These are phyloP conservation scores for Simmondsia chinensis DNA, from an alignment of 148 eudicot genomes.

Conservation along the genomic window DNA sequence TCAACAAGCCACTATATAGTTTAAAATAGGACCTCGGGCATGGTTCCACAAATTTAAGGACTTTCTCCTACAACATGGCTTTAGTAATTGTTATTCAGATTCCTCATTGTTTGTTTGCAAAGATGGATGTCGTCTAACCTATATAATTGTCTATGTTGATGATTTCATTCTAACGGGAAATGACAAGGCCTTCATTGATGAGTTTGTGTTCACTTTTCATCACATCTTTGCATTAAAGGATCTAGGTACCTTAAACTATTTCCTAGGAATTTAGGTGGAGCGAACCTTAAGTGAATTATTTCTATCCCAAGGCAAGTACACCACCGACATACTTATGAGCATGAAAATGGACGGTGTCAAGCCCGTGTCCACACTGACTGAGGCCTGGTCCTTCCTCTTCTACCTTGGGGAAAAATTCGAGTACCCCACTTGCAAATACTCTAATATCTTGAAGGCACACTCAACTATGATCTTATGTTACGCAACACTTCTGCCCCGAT, in stretches of 20 bases:
- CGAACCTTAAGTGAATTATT: background rate
- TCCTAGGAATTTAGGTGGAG: background rate
- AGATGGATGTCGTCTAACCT: background rate
- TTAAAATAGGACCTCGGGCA: conserved; percentile 2
- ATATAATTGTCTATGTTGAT: background rate
- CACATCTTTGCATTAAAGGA: background rate
- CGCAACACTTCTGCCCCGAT: too few relatives aligned
- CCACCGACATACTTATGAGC: background rate
- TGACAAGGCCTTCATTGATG: background rate
- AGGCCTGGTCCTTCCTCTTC: too few relatives aligned
- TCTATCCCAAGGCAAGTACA: background rate
- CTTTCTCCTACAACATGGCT: background rate
- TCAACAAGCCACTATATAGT: background rate
- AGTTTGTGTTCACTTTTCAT: background rate
- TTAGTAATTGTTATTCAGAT: background rate
- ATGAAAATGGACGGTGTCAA: background rate
- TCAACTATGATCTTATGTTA: too few relatives aligned
- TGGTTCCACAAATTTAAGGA: background rate
- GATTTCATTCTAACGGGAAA: background rate
- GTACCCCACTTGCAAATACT: too few relatives aligned
- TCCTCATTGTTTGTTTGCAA: background rate
- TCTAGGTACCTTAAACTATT: background rate
- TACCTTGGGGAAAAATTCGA: too few relatives aligned
- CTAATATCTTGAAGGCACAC: too few relatives aligned
- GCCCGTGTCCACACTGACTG: too few relatives aligned